Base-by-base conservation (phyloP, 129 eudicot species). In the Erigeron canadensis region DNA sequence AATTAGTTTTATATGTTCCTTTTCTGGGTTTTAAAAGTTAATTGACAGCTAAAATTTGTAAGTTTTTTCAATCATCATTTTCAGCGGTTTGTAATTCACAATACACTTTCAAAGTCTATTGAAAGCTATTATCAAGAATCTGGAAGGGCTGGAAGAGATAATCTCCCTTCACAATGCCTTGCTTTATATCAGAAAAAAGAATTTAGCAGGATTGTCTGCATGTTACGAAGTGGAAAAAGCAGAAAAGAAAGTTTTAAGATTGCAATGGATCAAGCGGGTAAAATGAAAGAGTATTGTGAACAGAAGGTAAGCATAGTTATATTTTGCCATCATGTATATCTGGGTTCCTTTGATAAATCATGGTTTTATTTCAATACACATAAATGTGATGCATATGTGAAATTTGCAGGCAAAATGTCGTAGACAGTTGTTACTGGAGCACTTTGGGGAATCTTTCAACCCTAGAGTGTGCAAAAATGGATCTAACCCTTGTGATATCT, bases 111-210 rank as follows among this genome's bases (percentile, higher is more conserved):
- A 16, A 95, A 95, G 81, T 95, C 99, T 16, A 88, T 88, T 47
- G 99, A 95, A 84, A 90, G 99, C 80, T 95, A 95, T 58, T 95
- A 95, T 81, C 99, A 95, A 73, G 99, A 95, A 79, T 90, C 99
- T 55, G 99, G 99, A 77, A 82, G 99, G 86, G 97, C 97, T 5
- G 99, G 99, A 48, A 87, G 99, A 79, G 99, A 95, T 78, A 82
- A 76, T 79, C 85, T 84, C 11, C 79, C 91, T 69, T 77, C 99
- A 39, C 83, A 81, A 16, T 95, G 99, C 46, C 47, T 90, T 72
- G 89, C 81, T 68, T 64, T 95, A 19, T 90, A 90, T 79, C 97
- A 90, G 76, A 95, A 87, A 81, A 95, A 95, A 73, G 99, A 95
- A 88, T 95, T 95, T 79, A 88, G 99, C 75, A 82, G 97, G 43